Evolutionary conservation across 257 asterid genomes (phyloP).

Genomic region (Ocimum tenuiflorum): DNA sequence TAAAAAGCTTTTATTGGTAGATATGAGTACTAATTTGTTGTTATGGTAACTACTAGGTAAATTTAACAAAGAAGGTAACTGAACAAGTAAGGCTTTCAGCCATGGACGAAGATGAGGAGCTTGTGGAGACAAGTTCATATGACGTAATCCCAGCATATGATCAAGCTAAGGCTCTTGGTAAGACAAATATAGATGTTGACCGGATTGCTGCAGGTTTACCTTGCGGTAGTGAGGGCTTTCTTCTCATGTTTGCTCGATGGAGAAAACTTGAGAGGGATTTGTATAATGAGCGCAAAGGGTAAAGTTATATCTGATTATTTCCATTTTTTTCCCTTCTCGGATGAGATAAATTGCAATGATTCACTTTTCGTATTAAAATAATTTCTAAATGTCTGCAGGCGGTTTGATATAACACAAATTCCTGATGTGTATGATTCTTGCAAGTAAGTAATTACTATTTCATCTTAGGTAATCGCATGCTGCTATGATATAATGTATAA

Average conservation of each 20-base stretch:
- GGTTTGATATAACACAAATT: conserved; percentile 91
- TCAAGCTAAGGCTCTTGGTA: conserved; percentile 99
- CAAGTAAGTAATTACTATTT: conserved; percentile 59
- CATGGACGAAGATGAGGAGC: conserved; percentile 85
- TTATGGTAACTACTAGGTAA: conserved; percentile 42
- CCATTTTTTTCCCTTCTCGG: conserved; percentile 9
- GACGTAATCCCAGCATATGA: conserved; percentile 86
- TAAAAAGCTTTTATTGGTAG: background rate
- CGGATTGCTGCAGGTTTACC: conserved; percentile 98
- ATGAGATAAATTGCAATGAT: background rate
- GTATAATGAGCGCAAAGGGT: conserved; percentile 88
- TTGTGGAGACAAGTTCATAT: conserved; percentile 65
- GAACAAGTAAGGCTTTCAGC: conserved; percentile 85
- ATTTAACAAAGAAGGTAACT: conserved; percentile 79
- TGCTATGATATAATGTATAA: background rate
- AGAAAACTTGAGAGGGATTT: conserved; percentile 93
- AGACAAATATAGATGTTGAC: conserved; percentile 91
- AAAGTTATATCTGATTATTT: conserved; percentile 24
- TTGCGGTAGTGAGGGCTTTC: conserved; percentile 98
- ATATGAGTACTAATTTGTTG: background rate
- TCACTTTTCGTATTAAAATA: conserved; percentile 10
- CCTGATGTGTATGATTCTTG: conserved; percentile 98
- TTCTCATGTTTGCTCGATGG: conserved; percentile 99
- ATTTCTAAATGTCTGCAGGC: conserved; percentile 51
- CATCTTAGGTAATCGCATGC: background rate